Evolutionary conservation across 768 basidiomycete species (phyloP).

Genomic region (Agrocybe chaxingu): DNA sequence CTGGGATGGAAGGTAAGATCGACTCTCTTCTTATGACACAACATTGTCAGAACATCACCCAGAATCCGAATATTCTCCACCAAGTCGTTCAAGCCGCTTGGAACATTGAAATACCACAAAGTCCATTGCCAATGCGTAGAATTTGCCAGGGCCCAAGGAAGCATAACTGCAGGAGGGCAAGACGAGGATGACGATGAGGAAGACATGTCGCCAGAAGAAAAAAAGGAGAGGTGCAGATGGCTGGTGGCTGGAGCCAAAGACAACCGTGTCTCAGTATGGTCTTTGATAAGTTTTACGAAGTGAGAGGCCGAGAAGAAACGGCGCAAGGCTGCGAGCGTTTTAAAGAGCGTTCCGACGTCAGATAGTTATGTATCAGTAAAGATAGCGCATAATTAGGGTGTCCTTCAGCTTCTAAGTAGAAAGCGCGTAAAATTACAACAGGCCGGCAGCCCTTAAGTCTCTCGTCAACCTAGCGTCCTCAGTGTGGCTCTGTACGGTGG

Average conservation of each 20-base stretch:
- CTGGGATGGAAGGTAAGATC: slow-evolving; percentile 87
- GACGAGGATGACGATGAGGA: slow-evolving; percentile 49
- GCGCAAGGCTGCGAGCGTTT: not conserved
- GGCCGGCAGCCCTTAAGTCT: slow-evolving; percentile 52
- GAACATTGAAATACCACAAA: slow-evolving; percentile 82
- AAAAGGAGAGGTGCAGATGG: slow-evolving; percentile 52
- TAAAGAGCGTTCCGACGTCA: not conserved
- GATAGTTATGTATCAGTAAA: not conserved
- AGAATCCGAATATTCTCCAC: slow-evolving; percentile 85
- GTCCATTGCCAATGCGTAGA: slow-evolving; percentile 68
- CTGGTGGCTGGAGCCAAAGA: slow-evolving; percentile 66
- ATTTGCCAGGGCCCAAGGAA: slow-evolving; percentile 47
- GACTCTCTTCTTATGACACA: not conserved
- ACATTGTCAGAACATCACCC: not conserved
- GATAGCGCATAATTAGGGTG: slow-evolving; percentile 8
- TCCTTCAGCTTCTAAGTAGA: not conserved
- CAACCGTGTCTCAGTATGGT: slow-evolving; percentile 70
- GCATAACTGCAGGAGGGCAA: slow-evolving; percentile 17
- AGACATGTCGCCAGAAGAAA: slow-evolving; percentile 44
- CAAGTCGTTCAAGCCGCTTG: slow-evolving; percentile 76
- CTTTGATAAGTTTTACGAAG: slow-evolving; percentile 49
- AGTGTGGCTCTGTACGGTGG: slow-evolving; percentile 27
- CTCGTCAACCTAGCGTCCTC: slow-evolving; percentile 45
- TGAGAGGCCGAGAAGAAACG: slow-evolving; percentile 2
- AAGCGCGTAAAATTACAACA: slow-evolving; percentile 34